Evolutionary conservation across 192 early-diverging fungal species (phyloP).

Genomic region (Funneliformis geosporum): DNA sequence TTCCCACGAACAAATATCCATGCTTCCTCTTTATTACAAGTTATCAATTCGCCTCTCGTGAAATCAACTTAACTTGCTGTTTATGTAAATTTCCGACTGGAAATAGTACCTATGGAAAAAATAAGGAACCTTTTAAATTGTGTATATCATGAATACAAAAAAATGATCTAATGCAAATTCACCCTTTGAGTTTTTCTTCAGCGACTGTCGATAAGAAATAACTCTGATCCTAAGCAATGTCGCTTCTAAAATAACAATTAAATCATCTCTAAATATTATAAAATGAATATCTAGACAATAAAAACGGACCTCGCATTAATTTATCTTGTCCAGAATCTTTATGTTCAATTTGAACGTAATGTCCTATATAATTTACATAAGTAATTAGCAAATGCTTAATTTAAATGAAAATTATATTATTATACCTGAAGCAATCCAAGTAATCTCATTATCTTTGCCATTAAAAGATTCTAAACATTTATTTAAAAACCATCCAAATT

Average conservation of each 20-base stretch:
- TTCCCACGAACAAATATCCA: slow-evolving; percentile 96
- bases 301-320: slow-evolving; percentile 44
- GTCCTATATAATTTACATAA: too few relatives aligned
- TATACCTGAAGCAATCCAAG: slow-evolving; percentile 44
- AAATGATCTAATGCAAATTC: not conserved
- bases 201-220: slow-evolving; percentile 84
- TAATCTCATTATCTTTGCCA: not conserved
- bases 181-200: slow-evolving; percentile 37
- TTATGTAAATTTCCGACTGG: slow-evolving; percentile 81
- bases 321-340: slow-evolving; percentile 22
- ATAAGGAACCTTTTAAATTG: not conserved
- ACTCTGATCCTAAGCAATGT: slow-evolving; percentile 87
- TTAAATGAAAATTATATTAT: too few relatives aligned
- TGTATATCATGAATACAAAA: not conserved
- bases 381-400: too few relatives aligned
- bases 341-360: slow-evolving; percentile 54
- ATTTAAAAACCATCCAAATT: slow-evolving; percentile 88
- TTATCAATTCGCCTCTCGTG: slow-evolving; percentile 54
- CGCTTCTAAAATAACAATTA: slow-evolving; percentile 36
- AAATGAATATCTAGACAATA: not conserved
- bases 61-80: slow-evolving; percentile 70
- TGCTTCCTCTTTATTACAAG: slow-evolving; percentile 79
- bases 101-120: slow-evolving; percentile 62
- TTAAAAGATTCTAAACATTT: slow-evolving; percentile 40
- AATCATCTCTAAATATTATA: not conserved